Evolutionary conservation across 148 eudicot genomes (phyloP).

Genomic region (Camellia japonica): DNA sequence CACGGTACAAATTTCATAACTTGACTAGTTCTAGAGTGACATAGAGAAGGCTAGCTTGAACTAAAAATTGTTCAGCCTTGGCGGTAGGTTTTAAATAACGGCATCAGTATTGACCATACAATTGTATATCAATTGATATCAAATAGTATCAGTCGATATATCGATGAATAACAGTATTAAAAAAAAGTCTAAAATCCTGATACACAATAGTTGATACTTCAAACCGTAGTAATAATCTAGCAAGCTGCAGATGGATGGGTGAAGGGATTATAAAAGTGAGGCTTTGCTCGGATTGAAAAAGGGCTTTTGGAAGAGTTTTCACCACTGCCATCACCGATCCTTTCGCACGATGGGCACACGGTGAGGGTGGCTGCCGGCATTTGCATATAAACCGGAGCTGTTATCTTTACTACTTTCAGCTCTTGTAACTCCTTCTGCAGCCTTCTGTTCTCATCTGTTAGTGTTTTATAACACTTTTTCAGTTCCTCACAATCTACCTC

Average conservation of each 20-base stretch:
- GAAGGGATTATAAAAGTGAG: constrained; percentile 19
- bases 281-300: not conserved
- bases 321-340: not conserved
- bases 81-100: not conserved
- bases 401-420: constrained; percentile 21
- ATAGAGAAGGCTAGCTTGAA: not conserved
- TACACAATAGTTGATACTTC: not conserved
- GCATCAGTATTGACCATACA: not conserved
- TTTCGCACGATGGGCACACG: constrained; percentile 48
- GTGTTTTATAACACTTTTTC: constrained; percentile 33
- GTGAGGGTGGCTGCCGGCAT: constrained; percentile 33
- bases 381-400: constrained; percentile 22
- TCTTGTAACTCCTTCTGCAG: constrained; percentile 38
- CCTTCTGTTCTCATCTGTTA: constrained; percentile 39
- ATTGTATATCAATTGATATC: no score
- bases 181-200: no score
- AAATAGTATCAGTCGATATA: no score
- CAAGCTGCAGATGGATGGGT: constrained; percentile 25
- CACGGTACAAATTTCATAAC: not conserved
- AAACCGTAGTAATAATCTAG: not conserved
- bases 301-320: constrained; percentile 9
- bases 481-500: constrained; percentile 39
- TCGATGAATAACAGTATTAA: no score
- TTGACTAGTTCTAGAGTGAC: not conserved
- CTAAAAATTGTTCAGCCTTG: not conserved